These are phyloP conservation scores for Fusarium sp. DNA, from an alignment of 2,329 filamentous ascomycete genomes.

Conservation along the genomic window DNA sequence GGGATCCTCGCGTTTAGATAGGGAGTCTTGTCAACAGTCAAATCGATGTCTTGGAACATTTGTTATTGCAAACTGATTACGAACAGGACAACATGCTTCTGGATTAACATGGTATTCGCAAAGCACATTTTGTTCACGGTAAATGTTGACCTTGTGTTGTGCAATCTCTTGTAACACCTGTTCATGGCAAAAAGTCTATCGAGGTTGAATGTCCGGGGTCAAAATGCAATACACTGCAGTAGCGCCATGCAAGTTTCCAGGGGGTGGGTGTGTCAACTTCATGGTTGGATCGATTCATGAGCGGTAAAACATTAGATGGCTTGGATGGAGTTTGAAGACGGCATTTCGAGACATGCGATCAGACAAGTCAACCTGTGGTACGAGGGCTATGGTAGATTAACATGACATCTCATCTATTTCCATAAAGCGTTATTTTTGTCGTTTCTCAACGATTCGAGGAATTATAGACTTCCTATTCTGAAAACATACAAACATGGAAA, in stretches of 20 bases:
- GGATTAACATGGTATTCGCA: background rate
- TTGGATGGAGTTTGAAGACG: slow-evolving; percentile 26
- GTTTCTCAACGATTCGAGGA: background rate
- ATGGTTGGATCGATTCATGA: background rate
- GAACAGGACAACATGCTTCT: background rate
- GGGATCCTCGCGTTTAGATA: slow-evolving; percentile 23
- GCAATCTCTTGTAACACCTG: background rate
- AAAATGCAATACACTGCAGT: slow-evolving; percentile 36
- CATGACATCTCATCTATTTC: background rate
- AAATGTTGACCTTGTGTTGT: background rate
- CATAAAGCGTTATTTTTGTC: background rate
- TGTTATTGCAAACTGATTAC: background rate
- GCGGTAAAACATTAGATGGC: slow-evolving; percentile 23
- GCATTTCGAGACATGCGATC: slow-evolving; percentile 15
- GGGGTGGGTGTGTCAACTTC: slow-evolving; percentile 29
- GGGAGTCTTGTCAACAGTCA: background rate
- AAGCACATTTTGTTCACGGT: background rate
- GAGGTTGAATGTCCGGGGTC: slow-evolving; percentile 16
- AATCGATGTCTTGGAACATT: background rate
- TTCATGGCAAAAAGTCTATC: slow-evolving; percentile 11
- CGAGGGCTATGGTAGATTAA: background rate
- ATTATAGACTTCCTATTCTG: background rate
- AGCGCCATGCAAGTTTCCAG: slow-evolving; percentile 36
- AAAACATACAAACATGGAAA: background rate
- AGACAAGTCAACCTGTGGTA: background rate